A percentile compares a stretch with the other conserved stretches of the same genome.
Evolutionary conservation across 768 basidiomycete species (phyloP).

Genomic region (Termitomyces sp.): DNA sequence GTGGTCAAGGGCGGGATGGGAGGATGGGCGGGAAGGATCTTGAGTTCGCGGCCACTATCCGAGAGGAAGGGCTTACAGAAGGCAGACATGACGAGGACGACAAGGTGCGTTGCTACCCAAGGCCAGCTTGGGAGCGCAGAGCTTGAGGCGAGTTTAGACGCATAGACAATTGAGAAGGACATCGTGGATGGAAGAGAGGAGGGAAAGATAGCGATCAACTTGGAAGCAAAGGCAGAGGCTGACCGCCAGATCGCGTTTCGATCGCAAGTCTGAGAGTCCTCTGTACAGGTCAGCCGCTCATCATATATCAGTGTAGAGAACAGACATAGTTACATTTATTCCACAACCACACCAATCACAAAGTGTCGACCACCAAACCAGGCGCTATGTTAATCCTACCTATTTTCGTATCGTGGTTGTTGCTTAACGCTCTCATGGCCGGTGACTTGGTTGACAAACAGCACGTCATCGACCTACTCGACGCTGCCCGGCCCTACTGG

Average conservation of each 20-base stretch:
- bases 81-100: background rate
- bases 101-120: background rate
- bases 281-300: too few relatives aligned
- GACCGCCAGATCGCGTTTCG: too few relatives aligned
- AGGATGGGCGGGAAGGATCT: background rate
- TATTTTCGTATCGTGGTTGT: background rate
- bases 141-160: background rate
- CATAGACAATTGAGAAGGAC: background rate
- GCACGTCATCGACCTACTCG: too few relatives aligned
- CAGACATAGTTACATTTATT: background rate
- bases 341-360: too few relatives aligned
- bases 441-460: too few relatives aligned
- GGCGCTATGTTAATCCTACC: background rate
- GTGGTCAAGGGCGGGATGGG: background rate
- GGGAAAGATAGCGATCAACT: background rate
- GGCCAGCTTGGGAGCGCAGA: background rate
- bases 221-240: too few relatives aligned
- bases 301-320: background rate
- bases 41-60: background rate
- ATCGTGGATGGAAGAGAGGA: background rate
- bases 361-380: background rate
- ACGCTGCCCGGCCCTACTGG: too few relatives aligned
- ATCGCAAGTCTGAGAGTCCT: too few relatives aligned
- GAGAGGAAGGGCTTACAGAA: background rate
- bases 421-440: background rate